Evolutionary conservation across 2,329 filamentous ascomycete species (phyloP), one percentile per base, ranked within the genome.

Genomic region (Falciphora oryzae): DNA sequence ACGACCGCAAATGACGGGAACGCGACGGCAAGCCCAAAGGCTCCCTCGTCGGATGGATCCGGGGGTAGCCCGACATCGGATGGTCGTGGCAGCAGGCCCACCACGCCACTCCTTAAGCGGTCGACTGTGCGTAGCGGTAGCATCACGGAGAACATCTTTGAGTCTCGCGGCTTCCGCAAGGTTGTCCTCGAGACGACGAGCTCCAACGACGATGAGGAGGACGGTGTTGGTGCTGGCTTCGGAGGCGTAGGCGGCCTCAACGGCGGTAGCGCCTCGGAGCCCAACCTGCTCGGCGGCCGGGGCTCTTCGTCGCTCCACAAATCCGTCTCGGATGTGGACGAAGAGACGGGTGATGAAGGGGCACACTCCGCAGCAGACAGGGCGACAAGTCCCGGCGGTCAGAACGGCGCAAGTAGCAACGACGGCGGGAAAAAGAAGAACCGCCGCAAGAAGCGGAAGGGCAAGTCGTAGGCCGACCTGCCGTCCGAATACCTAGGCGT

Each of bases 131-230:
- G 89, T 65, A 91, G 88, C 69, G 90, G 91, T 32, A 91, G 88
- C 73, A 92, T 93, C 70, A 92, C 90, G 0, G 90, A 93, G 75
- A 91, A 90, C 66, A 80, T 91, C n/a, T 79, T 93, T 65, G 89
- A 93, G 71, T 81, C 88, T 2, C 86, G 88, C 64, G 91, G 91
- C 2, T 83, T 93, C 63, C 85, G 86, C 68, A 94, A 94, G 76
- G 85, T 92, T 59, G 85, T 94, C 1, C 79, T 94, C 16, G 75
- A 77, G 66, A 76, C 74, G 8, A 72, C 68, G 2, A 75, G 73
- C 66, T 75, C 75, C 16, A 70, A 71, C 13, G 74, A 77, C 13
- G 76, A 77, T 3, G 73, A 75, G 4, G 75, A 68, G 27, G 64
- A 27, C 63, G 63, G 6, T 44, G 63, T 3, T 65, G 60, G 29